phyloP scores from a whole-genome alignment of 208 protist species.

The Wallacemonas sp. region DNA sequence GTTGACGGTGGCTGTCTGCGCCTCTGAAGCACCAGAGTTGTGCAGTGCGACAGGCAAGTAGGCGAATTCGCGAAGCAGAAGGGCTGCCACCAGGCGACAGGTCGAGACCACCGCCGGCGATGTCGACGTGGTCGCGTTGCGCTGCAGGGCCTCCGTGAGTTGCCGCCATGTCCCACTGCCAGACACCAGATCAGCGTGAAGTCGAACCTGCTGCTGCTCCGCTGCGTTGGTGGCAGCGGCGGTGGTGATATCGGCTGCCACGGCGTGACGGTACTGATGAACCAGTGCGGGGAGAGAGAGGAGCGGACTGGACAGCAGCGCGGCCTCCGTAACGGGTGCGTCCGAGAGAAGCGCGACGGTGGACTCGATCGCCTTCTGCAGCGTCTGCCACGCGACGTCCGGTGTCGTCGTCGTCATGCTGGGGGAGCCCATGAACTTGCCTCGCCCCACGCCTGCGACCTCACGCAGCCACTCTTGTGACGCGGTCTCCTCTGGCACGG shows the following conservation, averaged over 20 bases:
- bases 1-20: background rate
- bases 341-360: background rate
- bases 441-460: background rate
- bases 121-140: background rate
- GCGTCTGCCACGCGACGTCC: background rate
- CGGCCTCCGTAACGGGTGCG: background rate
- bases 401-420: background rate
- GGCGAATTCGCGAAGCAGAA: slow-evolving; percentile 39
- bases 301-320: background rate
- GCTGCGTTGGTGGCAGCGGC: background rate
- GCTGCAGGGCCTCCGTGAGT: slow-evolving; percentile 7
- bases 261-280: background rate
- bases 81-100: slow-evolving; percentile 50
- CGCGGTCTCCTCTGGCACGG: background rate
- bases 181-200: background rate
- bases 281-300: slow-evolving; percentile 1
- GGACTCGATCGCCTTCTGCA: background rate
- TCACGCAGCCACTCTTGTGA: background rate
- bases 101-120: background rate
- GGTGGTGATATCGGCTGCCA: background rate
- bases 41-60: slow-evolving; percentile 30
- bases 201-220: background rate
- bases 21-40: background rate
- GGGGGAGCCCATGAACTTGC: background rate
- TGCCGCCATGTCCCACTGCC: background rate